These are phyloP conservation scores for Coix lacrymajobi DNA, from an alignment of 176 grass and related monocot species.

Conservation along the genomic window DNA sequence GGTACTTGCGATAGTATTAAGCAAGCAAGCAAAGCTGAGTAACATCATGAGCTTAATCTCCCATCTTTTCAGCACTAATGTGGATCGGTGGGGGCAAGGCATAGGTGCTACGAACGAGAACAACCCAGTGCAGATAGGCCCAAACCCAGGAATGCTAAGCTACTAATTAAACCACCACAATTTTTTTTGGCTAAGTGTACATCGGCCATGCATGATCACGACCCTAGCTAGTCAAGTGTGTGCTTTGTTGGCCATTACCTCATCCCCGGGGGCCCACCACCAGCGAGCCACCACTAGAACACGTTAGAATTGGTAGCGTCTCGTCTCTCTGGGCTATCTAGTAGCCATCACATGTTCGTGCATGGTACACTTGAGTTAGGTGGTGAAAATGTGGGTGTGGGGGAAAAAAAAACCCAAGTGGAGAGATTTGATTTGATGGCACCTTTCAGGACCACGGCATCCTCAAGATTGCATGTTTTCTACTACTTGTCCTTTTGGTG, in stretches of 20 bases:
- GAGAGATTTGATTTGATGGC: slow-evolving; percentile 28
- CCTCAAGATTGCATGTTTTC: slow-evolving; percentile 2
- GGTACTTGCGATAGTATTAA: not conserved
- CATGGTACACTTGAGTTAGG: not conserved
- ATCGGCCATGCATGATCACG: slow-evolving; percentile 19
- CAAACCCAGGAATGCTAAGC: not conserved
- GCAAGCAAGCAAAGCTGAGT: not conserved
- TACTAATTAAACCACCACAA: not conserved
- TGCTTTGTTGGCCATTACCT: slow-evolving; percentile 20
- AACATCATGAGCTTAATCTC: not conserved
- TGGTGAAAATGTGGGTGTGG: not conserved
- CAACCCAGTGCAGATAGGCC: slow-evolving; percentile 12
- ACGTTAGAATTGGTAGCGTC: not conserved
- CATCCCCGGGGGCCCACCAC: not conserved
- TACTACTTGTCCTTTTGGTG: not conserved
- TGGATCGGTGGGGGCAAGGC: not conserved
- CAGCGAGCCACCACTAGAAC: not conserved
- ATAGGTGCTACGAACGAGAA: no score
- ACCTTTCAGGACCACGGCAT: slow-evolving; percentile 24
- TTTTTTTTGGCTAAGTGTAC: not conserved
- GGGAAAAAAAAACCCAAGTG: not conserved
- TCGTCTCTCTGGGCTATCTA: not conserved
- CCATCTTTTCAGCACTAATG: slow-evolving; percentile 1
- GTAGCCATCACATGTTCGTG: not conserved
- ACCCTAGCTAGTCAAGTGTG: not conserved